Conservation (phyloP, 805 yeast genomes). For the Cyberlindnera mycetangii region DNA sequence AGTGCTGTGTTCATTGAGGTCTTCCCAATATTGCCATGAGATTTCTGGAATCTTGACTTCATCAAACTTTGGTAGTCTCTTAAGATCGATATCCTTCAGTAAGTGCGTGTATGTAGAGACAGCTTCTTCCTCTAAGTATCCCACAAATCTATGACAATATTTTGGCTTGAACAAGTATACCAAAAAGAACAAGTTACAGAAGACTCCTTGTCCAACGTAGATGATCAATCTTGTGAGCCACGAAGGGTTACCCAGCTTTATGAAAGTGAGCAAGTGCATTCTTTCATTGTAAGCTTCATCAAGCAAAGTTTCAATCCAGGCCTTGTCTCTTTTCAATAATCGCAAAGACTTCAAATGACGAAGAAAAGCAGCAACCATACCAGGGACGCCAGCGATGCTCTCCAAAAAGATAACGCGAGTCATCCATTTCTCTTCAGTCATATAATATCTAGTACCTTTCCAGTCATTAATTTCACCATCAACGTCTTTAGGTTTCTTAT, state of each 20-base stretch:
- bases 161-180: constrained; percentile 56
- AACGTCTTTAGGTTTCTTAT: constrained; percentile 49
- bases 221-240: constrained; percentile 52
- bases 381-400: constrained; percentile 78
- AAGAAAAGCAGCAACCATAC: constrained; percentile 70
- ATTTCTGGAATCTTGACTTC: constrained; percentile 49
- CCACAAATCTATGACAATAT: constrained; percentile 72
- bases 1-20: constrained; percentile 46
- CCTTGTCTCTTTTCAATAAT: constrained; percentile 60
- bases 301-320: constrained; percentile 69
- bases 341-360: constrained; percentile 66
- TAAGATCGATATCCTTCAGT: constrained; percentile 48
- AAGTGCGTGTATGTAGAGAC: constrained; percentile 66
- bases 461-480: constrained; percentile 32
- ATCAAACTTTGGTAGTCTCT: constrained; percentile 48
- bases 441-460: constrained; percentile 38
- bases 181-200: constrained; percentile 62
- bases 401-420: constrained; percentile 62
- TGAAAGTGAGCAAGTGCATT: constrained; percentile 70
- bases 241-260: constrained; percentile 62
- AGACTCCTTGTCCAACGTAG: constrained; percentile 66
- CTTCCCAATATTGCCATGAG: constrained; percentile 59
- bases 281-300: constrained; percentile 80
- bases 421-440: constrained; percentile 66
- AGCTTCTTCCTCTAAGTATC: constrained; percentile 76